These are phyloP conservation scores for Leccinum obscurum DNA, from an alignment of 768 basidiomycete species.

Conservation along the genomic window DNA sequence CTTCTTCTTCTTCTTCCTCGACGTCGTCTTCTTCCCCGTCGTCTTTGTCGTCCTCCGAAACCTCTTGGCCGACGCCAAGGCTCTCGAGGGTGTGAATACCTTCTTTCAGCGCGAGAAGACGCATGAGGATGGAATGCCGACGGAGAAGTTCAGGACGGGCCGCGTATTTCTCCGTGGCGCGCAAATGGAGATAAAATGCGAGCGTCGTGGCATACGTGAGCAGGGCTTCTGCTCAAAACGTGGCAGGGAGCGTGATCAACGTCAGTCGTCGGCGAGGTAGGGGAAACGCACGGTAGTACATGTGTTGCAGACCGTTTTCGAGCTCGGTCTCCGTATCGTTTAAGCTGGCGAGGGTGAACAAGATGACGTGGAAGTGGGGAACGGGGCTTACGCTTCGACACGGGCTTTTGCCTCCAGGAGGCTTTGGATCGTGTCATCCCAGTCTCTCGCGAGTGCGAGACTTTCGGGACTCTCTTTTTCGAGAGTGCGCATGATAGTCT, in stretches of 20 bases:
- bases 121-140: conserved; percentile 68
- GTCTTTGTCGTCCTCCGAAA: conserved; percentile 44
- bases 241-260: background rate
- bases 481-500: conserved; percentile 59
- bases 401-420: conserved; percentile 54
- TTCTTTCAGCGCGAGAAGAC: conserved; percentile 82
- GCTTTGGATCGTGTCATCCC: conserved; percentile 66
- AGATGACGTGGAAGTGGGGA: background rate
- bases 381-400: conserved; percentile 50
- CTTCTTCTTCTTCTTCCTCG: conserved; percentile 5
- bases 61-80: conserved; percentile 68
- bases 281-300: conserved; percentile 82
- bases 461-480: conserved; percentile 78
- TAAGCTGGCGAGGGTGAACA: conserved; percentile 39
- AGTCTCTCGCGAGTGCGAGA: conserved; percentile 79
- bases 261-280: background rate
- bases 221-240: conserved; percentile 64
- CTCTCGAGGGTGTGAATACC: conserved; percentile 79
- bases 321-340: conserved; percentile 52
- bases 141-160: conserved; percentile 62
- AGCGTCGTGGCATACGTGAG: conserved; percentile 88
- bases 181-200: conserved; percentile 91
- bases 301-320: conserved; percentile 69
- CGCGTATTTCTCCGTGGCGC: conserved; percentile 64
- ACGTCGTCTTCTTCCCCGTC: conserved; percentile 11